Evolutionary conservation across 2,329 filamentous ascomycete species (phyloP).

Genomic region (Talaromyces sp.): DNA sequence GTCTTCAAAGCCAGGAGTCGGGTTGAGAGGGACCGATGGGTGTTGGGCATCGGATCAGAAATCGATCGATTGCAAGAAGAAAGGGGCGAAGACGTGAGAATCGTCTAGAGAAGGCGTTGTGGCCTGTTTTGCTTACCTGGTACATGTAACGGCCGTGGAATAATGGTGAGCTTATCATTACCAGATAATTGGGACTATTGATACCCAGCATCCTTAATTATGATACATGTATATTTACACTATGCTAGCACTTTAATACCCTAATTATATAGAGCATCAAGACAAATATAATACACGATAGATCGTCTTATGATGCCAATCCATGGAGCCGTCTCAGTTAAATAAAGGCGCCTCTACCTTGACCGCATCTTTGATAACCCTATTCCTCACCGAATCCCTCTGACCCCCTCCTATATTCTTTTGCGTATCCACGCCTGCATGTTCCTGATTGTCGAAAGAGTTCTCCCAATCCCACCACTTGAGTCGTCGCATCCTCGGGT

Average conservation of each 20-base stretch:
- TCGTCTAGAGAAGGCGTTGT: slow-evolving; percentile 22
- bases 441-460: slow-evolving; percentile 17
- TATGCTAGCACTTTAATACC: neutral
- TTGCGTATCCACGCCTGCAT: slow-evolving; percentile 15
- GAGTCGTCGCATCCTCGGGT: slow-evolving; percentile 46
- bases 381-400: slow-evolving; percentile 27
- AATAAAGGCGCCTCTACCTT: slow-evolving; percentile 26
- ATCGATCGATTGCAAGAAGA: slow-evolving; percentile 53
- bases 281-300: neutral
- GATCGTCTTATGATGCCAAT: neutral
- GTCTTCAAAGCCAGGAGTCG: slow-evolving; percentile 62
- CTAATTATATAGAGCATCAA: neutral
- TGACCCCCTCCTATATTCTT: slow-evolving; percentile 21
- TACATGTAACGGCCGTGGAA: neutral
- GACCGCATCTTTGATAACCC: slow-evolving; percentile 32
- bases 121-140: neutral
- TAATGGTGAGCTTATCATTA: neutral
- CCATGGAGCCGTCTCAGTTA: slow-evolving; percentile 6
- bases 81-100: slow-evolving; percentile 44
- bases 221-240: slow-evolving; percentile 16
- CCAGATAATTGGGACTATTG: neutral
- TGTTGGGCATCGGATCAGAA: slow-evolving; percentile 59
- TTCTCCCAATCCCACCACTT: slow-evolving; percentile 34
- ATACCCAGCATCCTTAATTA: slow-evolving; percentile 4
- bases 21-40: slow-evolving; percentile 63